Percentiles rank a stretch among this genome's conserved stretches.
These are phyloP conservation scores for Capsella rubella DNA, from an alignment of 441 rosid genomes.

Conservation along the genomic window DNA sequence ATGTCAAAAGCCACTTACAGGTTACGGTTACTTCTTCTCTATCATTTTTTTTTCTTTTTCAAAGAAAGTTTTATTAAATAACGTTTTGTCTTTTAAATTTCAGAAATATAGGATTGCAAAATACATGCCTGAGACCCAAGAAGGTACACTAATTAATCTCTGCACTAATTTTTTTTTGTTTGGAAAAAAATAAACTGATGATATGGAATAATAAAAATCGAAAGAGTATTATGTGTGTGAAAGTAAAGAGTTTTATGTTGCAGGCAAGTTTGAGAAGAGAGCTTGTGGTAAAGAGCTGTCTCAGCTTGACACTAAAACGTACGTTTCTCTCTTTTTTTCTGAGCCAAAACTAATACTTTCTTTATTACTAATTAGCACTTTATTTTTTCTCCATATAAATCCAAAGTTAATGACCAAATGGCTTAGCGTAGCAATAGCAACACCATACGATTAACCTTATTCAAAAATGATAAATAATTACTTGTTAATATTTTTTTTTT, in stretches of 20 bases:
- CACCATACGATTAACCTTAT: conserved; percentile 2
- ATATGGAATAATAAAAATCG: neutral
- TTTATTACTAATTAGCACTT: neutral
- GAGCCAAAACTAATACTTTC: neutral
- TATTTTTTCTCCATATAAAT: conserved; percentile 15
- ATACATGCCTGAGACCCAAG: conserved; percentile 64
- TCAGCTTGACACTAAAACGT: conserved; percentile 67
- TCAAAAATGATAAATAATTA: neutral
- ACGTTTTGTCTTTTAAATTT: conserved; percentile 21
- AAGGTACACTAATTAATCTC: conserved; percentile 53
- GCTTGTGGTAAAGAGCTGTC: conserved; percentile 50
- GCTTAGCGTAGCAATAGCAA: conserved; percentile 31
- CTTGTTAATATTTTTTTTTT: conserved; percentile 1
- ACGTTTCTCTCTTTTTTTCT: conserved; percentile 12
- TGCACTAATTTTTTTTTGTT: neutral
- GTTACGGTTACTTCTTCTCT: conserved; percentile 42
- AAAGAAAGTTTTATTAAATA: conserved; percentile 20
- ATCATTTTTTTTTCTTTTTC: neutral
- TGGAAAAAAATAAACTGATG: neutral
- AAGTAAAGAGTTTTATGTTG: conserved; percentile 31
- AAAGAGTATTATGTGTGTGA: conserved; percentile 20
- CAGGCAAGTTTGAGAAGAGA: conserved; percentile 71
- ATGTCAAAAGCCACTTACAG: conserved; percentile 97
- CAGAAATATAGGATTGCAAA: conserved; percentile 88
- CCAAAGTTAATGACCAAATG: conserved; percentile 32